These are phyloP conservation scores for Salix exigua DNA, from an alignment of 345 rosid species.

Conservation along the genomic window DNA sequence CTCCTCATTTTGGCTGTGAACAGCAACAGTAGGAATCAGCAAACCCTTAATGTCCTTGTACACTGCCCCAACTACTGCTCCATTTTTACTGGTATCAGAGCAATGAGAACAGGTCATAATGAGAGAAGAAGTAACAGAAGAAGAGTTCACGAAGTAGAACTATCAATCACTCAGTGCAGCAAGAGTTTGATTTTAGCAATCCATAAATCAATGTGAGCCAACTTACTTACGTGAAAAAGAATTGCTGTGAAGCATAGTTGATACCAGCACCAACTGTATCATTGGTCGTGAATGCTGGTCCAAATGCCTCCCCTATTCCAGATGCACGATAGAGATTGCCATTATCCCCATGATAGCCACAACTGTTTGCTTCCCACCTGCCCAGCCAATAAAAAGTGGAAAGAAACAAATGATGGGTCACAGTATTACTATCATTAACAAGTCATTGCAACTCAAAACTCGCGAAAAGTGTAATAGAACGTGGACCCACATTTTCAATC, in stretches of 20 bases:
- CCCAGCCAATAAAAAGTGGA: slow-evolving; percentile 14
- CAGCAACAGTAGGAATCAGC: slow-evolving; percentile 83
- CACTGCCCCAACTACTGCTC: slow-evolving; percentile 59
- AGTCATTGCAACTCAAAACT: neutral
- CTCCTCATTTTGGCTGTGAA: slow-evolving; percentile 97
- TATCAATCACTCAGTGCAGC: neutral
- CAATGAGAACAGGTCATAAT: slow-evolving; percentile 8
- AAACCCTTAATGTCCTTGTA: slow-evolving; percentile 64
- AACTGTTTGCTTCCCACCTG: slow-evolving; percentile 96
- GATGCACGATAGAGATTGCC: slow-evolving; percentile 71
- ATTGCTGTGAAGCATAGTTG: slow-evolving; percentile 74
- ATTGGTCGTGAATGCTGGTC: slow-evolving; percentile 69
- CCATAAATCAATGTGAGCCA: slow-evolving; percentile 9
- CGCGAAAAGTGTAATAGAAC: neutral
- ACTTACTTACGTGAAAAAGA: slow-evolving; percentile 91
- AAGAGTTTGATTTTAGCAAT: neutral
- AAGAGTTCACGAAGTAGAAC: neutral
- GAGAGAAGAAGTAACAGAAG: slow-evolving; percentile 11
- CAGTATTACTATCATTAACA: neutral
- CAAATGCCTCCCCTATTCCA: slow-evolving; percentile 73
- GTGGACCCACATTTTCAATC: neutral
- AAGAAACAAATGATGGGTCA: neutral
- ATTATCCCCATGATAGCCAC: slow-evolving; percentile 97
- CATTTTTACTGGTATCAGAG: slow-evolving; percentile 70
- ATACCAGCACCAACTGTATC: slow-evolving; percentile 95